Evolutionary conservation across 805 yeast genomes (phyloP).

Genomic region (Yarrowia sp.): DNA sequence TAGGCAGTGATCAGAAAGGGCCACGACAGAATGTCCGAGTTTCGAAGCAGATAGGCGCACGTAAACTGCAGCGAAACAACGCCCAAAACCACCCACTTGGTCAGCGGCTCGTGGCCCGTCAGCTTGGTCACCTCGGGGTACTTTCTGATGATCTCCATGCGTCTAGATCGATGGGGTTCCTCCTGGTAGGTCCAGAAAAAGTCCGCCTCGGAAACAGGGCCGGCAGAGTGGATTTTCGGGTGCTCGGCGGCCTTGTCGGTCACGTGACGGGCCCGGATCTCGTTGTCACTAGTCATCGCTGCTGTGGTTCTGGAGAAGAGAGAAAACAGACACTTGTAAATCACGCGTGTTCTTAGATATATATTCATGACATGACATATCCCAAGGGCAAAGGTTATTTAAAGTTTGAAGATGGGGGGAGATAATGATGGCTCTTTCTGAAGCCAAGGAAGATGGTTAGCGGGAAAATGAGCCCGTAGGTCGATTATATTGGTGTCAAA

Average conservation of each 20-base stretch:
- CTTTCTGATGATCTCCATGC: conserved; percentile 73
- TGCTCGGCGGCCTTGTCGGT: not conserved
- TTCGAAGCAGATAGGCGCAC: conserved; percentile 66
- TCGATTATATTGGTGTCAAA: too few species aligned
- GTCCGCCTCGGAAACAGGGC: conserved; percentile 31
- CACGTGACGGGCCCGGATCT: conserved; percentile 7
- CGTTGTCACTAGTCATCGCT: not conserved
- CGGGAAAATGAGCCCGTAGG: too few species aligned
- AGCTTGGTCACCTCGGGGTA: conserved; percentile 82
- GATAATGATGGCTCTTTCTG: too few species aligned
- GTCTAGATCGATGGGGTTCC: conserved; percentile 80
- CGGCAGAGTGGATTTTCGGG: conserved; percentile 30
- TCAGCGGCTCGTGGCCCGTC: conserved; percentile 84
- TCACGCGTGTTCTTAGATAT: too few species aligned
- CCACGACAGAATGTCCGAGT: conserved; percentile 60
- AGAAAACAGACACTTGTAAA: too few species aligned
- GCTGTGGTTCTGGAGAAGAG: too few species aligned
- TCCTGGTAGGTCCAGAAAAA: conserved; percentile 84
- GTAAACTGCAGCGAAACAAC: conserved; percentile 75
- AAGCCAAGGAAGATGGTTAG: too few species aligned
- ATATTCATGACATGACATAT: too few species aligned
- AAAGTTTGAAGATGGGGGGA: too few species aligned
- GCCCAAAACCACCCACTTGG: conserved; percentile 73
- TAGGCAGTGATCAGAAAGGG: conserved; percentile 71
- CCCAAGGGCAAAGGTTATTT: too few species aligned